Evolutionary conservation across 176 grass and related monocot species (phyloP).

Genomic region (Olyra latifolia): DNA sequence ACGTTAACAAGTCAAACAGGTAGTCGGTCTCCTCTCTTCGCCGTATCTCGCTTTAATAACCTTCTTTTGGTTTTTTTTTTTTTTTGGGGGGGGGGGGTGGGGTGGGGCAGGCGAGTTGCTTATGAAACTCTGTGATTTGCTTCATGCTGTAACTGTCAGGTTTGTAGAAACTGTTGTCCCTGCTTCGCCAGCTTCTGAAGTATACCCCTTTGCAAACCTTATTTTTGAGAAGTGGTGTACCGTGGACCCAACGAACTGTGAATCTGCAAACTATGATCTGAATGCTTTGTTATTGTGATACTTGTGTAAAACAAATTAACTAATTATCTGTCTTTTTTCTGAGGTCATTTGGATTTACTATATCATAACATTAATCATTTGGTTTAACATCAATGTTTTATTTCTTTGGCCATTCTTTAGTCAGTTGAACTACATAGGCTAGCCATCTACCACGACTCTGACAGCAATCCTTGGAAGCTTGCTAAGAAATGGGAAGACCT

Average conservation of each 20-base stretch:
- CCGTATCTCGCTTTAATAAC: too few species aligned
- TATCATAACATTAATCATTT: constrained; percentile 25
- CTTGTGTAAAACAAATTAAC: background rate
- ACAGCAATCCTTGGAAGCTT: constrained; percentile 75
- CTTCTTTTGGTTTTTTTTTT: too few species aligned
- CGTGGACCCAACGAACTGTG: background rate
- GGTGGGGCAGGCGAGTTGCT: too few species aligned
- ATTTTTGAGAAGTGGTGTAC: background rate
- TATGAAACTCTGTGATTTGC: too few species aligned
- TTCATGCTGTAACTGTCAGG: background rate
- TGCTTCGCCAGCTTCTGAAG: background rate
- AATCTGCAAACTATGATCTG: background rate
- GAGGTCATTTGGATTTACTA: constrained; percentile 12
- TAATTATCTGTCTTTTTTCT: constrained; percentile 5
- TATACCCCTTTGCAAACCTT: background rate
- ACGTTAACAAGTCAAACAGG: too few species aligned
- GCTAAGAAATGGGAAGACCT: constrained; percentile 93
- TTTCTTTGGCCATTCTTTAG: constrained; percentile 55
- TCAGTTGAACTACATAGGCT: constrained; percentile 83
- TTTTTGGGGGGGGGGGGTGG: too few species aligned
- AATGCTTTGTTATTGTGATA: constrained; percentile 8
- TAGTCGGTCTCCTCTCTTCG: too few species aligned
- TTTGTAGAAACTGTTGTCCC: too few species aligned
- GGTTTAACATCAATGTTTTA: constrained; percentile 18
- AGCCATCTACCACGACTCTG: constrained; percentile 92